A percentile compares a stretch with the other conserved stretches of the same genome.
Conservation (phyloP, 345 rosid genomes). For the Pugionium cornutum region DNA sequence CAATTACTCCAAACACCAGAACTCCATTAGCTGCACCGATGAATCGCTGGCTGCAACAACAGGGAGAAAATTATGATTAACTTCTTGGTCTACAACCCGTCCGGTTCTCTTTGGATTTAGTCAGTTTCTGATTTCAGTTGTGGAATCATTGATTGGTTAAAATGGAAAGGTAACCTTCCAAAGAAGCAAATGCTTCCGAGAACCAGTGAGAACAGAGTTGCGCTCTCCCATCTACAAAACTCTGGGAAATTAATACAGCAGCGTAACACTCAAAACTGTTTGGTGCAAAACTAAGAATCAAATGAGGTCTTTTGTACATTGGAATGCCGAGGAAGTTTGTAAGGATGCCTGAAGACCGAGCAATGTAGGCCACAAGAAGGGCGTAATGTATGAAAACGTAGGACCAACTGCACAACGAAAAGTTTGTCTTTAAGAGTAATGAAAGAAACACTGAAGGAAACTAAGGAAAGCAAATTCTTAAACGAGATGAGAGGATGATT, state of each 20-base stretch:
- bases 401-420: slow-evolving; percentile 74
- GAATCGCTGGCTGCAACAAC: slow-evolving; percentile 71
- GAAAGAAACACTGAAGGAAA: slow-evolving; percentile 11
- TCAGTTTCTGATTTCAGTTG: neutral
- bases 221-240: slow-evolving; percentile 91
- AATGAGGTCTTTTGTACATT: slow-evolving; percentile 47
- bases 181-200: slow-evolving; percentile 85
- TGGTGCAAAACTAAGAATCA: slow-evolving; percentile 12
- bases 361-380: slow-evolving; percentile 88
- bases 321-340: slow-evolving; percentile 76
- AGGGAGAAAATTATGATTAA: slow-evolving; percentile 12
- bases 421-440: neutral
- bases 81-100: neutral
- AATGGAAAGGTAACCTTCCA: slow-evolving; percentile 63
- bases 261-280: slow-evolving; percentile 7
- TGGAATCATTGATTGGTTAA: neutral
- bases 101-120: neutral
- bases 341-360: slow-evolving; percentile 91
- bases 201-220: slow-evolving; percentile 63
- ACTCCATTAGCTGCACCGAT: slow-evolving; percentile 84
- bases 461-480: slow-evolving; percentile 10
- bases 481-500: slow-evolving; percentile 34
- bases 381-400: slow-evolving; percentile 89
- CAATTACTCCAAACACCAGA: slow-evolving; percentile 67
- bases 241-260: slow-evolving; percentile 21